Base-by-base conservation (phyloP, 2,329 filamentous ascomycete genomes). In the Trichothecium sympodiale region DNA sequence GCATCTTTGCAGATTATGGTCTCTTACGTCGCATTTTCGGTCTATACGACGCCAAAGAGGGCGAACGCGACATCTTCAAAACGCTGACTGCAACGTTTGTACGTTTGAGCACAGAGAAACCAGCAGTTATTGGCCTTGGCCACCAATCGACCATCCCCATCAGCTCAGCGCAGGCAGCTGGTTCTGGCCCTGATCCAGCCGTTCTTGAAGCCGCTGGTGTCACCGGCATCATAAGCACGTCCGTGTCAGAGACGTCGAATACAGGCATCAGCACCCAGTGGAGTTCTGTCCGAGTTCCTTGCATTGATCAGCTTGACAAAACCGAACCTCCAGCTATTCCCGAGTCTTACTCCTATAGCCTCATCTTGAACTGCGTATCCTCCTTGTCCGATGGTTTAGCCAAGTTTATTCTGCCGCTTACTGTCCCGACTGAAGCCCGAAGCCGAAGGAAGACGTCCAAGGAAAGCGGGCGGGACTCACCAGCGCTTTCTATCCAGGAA, bases 241-340 rank as follows among this genome's bases (percentile, higher is more conserved):
- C 80, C 7, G 72, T 81, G 25, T 67, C 77, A 1, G 77, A 80
- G 38, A 78, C 80, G 17, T 67, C 72, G 17, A 82, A 72, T 43
- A 77, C 75, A 1, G 87, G 86, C 8, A 88, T 98, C 50, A 94
- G 87, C 57, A 77, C 73, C 4, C 83, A 94, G 50, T 96, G 87
- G 87, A 98, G 91, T 56, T 74, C 80, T 10, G 74, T 94, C 41
- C 76, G 86, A 34, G 82, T 87, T 9, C 81, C 87, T 5, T 94
- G 86, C 51, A 85, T 96, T 41, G 91, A 98, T 48, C 85, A 94
- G 44, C 73, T 96, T 15, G 91, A 98, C 60, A 98, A 96, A 56
- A 74, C 77, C 0, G 88, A 94, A 33, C 73, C 89, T 1, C 87
- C 89, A 4, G 48, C 65, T 1, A 74, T 94, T 16, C 91, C 91